Percentiles rank a stretch among this genome's conserved stretches.
Conservation (phyloP, 306 rosid species). For the Prunus armeniaca region DNA sequence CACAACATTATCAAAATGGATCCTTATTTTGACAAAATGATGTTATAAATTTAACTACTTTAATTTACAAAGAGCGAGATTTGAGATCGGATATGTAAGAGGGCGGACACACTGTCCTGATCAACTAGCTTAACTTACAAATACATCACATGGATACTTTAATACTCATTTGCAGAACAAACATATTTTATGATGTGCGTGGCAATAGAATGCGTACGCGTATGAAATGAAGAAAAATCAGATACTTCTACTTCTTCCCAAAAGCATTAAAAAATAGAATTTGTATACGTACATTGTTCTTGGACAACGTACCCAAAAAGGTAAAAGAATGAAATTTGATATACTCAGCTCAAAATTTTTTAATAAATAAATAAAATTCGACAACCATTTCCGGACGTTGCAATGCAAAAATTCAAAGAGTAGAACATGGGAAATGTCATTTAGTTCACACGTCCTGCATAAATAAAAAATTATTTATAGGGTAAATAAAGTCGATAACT, state of each 20-base stretch:
- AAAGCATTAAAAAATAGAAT: background rate
- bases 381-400: background rate
- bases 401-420: slow-evolving; percentile 1
- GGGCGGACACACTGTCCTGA: too few relatives aligned
- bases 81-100: too few relatives aligned
- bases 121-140: too few relatives aligned
- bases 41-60: too few relatives aligned
- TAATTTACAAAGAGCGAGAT: too few relatives aligned
- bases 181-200: too few relatives aligned
- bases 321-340: background rate
- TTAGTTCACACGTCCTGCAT: background rate
- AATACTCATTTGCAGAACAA: too few relatives aligned
- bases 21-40: too few relatives aligned
- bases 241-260: background rate
- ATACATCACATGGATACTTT: too few relatives aligned
- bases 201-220: too few relatives aligned
- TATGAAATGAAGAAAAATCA: background rate
- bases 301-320: background rate
- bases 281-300: background rate
- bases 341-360: background rate
- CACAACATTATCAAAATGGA: too few relatives aligned
- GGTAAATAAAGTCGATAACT: background rate
- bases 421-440: background rate
- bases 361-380: background rate
- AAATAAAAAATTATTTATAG: background rate